These are phyloP conservation scores for Arthrobotrys pseudoclavata DNA, from an alignment of 2,329 filamentous ascomycete genomes.

Conservation along the genomic window DNA sequence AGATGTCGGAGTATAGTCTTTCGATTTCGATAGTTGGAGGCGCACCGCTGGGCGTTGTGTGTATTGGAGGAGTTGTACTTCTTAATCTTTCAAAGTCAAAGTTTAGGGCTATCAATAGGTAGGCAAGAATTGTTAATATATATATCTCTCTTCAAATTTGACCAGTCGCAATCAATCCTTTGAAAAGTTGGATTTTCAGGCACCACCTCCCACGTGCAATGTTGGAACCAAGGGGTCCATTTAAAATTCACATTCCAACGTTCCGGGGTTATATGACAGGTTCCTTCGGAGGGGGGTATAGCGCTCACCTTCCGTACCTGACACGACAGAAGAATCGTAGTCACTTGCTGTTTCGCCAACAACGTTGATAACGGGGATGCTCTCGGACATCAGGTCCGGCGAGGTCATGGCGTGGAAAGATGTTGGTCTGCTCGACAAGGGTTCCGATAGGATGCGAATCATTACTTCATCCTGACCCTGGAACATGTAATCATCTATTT, in stretches of 20 bases:
- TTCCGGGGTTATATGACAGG: neutral
- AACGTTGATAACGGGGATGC: conserved; percentile 48
- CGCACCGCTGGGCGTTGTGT: conserved; percentile 19
- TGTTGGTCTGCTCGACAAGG: conserved; percentile 12
- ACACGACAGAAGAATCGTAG: neutral
- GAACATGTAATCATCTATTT: conserved; percentile 57
- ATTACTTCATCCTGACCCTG: conserved; percentile 55
- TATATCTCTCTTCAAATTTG: neutral
- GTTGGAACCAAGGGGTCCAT: conserved; percentile 20
- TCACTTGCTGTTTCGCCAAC: conserved; percentile 46
- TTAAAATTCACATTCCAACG: conserved; percentile 28
- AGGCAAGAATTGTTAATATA: conserved; percentile 26
- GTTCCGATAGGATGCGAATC: conserved; percentile 50
- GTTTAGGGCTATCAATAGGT: neutral
- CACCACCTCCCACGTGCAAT: conserved; percentile 11
- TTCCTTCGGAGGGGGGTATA: conserved; percentile 5
- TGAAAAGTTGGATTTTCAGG: conserved; percentile 6
- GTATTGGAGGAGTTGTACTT: conserved; percentile 5
- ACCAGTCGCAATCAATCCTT: conserved; percentile 12
- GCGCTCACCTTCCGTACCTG: conserved; percentile 40
- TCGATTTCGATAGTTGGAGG: conserved; percentile 43
- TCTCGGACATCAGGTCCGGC: conserved; percentile 7
- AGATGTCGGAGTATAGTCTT: conserved; percentile 54
- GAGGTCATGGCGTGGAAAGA: conserved; percentile 21
- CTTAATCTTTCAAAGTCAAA: conserved; percentile 29